These are phyloP conservation scores for Fusarium metavorans DNA, from an alignment of 2,329 filamentous ascomycete genomes.

Conservation along the genomic window DNA sequence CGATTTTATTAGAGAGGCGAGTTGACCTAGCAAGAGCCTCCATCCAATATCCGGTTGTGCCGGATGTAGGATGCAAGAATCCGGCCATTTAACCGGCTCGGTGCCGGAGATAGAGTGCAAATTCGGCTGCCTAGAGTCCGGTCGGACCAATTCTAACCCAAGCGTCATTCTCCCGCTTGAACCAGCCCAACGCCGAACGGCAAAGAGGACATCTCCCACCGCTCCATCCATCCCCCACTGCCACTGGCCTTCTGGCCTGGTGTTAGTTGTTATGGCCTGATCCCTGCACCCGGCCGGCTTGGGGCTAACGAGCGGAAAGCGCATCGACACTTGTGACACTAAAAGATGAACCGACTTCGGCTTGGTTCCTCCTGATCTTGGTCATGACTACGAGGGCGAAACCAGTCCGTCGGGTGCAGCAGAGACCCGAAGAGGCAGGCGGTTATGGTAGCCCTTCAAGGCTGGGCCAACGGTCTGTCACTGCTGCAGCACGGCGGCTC, in stretches of 20 bases:
- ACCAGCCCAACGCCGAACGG: neutral
- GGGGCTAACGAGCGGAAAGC: conserved; percentile 27
- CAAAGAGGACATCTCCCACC: conserved; percentile 1
- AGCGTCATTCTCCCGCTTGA: conserved; percentile 10
- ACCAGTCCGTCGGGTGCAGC: conserved; percentile 30
- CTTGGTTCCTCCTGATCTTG: conserved; percentile 28
- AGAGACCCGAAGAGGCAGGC: conserved; percentile 23
- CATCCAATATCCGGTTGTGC: neutral
- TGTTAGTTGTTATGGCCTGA: conserved; percentile 23
- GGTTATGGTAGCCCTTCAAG: neutral
- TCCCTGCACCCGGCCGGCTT: conserved; percentile 30
- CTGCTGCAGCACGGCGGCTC: neutral
- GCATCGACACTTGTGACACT: conserved; percentile 19
- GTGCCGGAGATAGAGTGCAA: neutral
- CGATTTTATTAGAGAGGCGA: neutral
- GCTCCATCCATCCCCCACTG: conserved; percentile 12
- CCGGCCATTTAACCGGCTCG: neutral
- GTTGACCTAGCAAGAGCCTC: neutral
- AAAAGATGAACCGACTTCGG: conserved; percentile 27
- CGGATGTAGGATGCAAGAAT: conserved; percentile 1
- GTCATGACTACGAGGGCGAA: conserved; percentile 18
- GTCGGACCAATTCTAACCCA: conserved; percentile 2
- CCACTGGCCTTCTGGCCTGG: conserved; percentile 11
- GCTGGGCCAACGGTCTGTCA: conserved; percentile 5
- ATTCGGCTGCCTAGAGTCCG: conserved; percentile 15